Evolutionary conservation across 2,329 filamentous ascomycete species (phyloP).

Genomic region (Allantophomopsis cytisporea): DNA sequence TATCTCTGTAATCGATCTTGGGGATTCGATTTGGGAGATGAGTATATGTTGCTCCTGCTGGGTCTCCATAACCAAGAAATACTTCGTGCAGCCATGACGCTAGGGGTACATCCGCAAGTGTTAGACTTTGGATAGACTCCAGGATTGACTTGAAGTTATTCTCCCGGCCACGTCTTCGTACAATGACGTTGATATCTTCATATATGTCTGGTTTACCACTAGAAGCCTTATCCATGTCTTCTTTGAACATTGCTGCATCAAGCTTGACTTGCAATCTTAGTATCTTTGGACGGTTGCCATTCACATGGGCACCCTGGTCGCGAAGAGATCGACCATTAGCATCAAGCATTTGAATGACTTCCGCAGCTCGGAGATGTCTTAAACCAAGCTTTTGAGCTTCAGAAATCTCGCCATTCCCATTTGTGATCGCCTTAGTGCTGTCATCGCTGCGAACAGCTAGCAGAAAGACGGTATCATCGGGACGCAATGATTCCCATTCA

Average conservation of each 20-base stretch:
- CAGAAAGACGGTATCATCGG: constrained; percentile 83
- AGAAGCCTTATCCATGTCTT: constrained; percentile 53
- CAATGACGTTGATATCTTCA: constrained; percentile 69
- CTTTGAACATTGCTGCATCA: constrained; percentile 64
- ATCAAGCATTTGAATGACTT: constrained; percentile 76
- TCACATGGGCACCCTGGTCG: constrained; percentile 45
- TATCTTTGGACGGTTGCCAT: constrained; percentile 48
- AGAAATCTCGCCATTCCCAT: constrained; percentile 33
- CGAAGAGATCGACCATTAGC: constrained; percentile 66
- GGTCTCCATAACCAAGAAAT: constrained; percentile 94
- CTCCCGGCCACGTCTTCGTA: constrained; percentile 73
- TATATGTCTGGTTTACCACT: constrained; percentile 69
- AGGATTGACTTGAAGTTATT: constrained; percentile 96
- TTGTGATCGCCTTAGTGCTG: constrained; percentile 31
- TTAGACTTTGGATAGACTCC: constrained; percentile 78
- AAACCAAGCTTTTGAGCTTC: constrained; percentile 53
- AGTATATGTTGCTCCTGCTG: constrained; percentile 74
- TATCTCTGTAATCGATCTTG: constrained; percentile 82
- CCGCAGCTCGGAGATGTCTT: constrained; percentile 62
- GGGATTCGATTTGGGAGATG: constrained; percentile 65
- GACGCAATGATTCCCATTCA: constrained; percentile 82
- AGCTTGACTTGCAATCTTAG: constrained; percentile 69
- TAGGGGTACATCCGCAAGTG: constrained; percentile 72
- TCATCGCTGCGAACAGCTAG: constrained; percentile 57
- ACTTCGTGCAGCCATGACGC: constrained; percentile 93